Percentiles rank a stretch among this genome's conserved stretches.
phyloP scores from a whole-genome alignment of 2,329 filamentous ascomycete species.

The Macrophomina phaseolina region DNA sequence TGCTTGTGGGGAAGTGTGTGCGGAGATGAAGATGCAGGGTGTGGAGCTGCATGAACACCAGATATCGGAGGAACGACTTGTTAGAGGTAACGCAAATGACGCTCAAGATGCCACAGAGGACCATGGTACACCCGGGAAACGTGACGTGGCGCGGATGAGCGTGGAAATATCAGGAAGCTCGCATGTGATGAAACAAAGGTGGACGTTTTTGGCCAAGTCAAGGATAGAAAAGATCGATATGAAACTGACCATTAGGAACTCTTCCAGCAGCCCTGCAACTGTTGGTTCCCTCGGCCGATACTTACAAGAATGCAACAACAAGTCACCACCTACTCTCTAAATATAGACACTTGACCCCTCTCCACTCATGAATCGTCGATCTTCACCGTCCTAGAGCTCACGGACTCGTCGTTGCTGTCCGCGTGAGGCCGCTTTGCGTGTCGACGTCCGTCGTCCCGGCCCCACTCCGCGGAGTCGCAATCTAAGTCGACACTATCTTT shows the following conservation, averaged over 20 bases:
- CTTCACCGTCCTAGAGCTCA: not conserved
- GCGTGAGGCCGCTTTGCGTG: not conserved
- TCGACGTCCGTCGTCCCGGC: not conserved
- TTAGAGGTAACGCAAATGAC: not conserved
- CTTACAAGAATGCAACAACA: slow-evolving; percentile 23
- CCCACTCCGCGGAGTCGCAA: not conserved
- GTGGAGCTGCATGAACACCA: not conserved
- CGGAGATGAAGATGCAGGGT: not conserved
- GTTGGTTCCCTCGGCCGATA: slow-evolving; percentile 14
- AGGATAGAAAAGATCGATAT: slow-evolving; percentile 15
- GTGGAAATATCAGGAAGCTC: slow-evolving; percentile 17
- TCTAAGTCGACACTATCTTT: not conserved
- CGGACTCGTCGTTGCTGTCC: not conserved
- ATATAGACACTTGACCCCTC: slow-evolving; percentile 16
- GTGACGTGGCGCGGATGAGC: not conserved
- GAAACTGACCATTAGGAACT: slow-evolving; percentile 2
- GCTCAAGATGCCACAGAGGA: not conserved
- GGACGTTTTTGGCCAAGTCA: slow-evolving; percentile 10
- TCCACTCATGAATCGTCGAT: slow-evolving; percentile 19
- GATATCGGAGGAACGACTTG: not conserved
- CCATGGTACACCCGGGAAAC: not conserved
- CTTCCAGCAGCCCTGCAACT: slow-evolving; percentile 1
- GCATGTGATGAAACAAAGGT: slow-evolving; percentile 22
- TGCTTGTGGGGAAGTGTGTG: slow-evolving; percentile 6
- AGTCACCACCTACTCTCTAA: slow-evolving; percentile 18